Base-by-base conservation (phyloP, 768 basidiomycete genomes). In the Megacollybia marginata region DNA sequence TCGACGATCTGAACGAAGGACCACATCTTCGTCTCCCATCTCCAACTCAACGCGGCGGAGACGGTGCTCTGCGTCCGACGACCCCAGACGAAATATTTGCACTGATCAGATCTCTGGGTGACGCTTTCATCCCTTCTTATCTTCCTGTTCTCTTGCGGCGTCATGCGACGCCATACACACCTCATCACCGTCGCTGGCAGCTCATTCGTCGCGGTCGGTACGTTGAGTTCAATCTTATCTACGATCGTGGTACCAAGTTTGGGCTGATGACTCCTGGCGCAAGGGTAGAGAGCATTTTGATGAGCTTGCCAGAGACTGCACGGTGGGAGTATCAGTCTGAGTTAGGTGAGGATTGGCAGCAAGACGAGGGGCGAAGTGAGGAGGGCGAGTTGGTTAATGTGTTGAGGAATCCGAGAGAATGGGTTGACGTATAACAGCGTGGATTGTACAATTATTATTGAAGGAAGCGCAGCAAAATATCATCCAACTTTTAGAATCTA, bases 141-240 rank as follows among this genome's bases (percentile, higher is more conserved):
- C 56, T 96, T 42, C 95, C 96, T 16, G 87, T 98, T 62, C 72
- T 99, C 40, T 58, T 75, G 49, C 71, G 70, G 33, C 76, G 88
- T 10, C 72, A 74, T 47, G 52, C 61, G 9, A 76, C 75, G 45
- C 76, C 82, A 20, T 80, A 70, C 55, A 79, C 80, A 5, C 83
- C 85, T 4, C 68, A 74, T 31, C 72, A 90, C 53, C 79, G 92
- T 44, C 75, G 94, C 46, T 99, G 96, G 96, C 95, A 98, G 65
- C 79, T 95, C 48, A 58, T 99, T 23, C 76, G 96, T 38, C 73
- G 94, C 20, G 94, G 94, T 1, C 76, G 94, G 54, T 95, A 97
- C 61, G 95, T 95, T 47, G 95, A 99, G 65, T 99, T 93, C 69
- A 93, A 93, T 64, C 65, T 94, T 54, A 82, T 92, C 10, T 82